Conservation (phyloP, 2,329 filamentous ascomycete species). For the Paecilomyces variotii region DNA sequence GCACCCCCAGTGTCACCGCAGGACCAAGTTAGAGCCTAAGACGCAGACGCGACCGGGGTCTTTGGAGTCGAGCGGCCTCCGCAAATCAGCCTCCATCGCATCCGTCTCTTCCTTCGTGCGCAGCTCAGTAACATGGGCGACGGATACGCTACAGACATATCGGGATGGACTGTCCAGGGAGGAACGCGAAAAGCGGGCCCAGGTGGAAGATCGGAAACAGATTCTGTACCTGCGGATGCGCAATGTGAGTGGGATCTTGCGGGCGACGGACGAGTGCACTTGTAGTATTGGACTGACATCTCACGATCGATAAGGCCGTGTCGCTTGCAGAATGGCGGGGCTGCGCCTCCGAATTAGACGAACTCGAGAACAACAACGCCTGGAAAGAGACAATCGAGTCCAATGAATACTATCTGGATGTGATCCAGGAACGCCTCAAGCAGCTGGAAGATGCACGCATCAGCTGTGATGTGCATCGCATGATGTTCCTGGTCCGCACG, state of each 20-base stretch:
- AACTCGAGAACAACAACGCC: conserved; percentile 66
- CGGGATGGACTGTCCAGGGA: conserved; percentile 47
- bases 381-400: conserved; percentile 67
- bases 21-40: conserved; percentile 7
- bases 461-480: conserved; percentile 62
- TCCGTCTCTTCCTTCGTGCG: conserved; percentile 26
- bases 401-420: conserved; percentile 61
- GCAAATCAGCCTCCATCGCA: conserved; percentile 22
- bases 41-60: not conserved
- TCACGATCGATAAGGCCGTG: conserved; percentile 49
- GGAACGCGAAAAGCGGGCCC: conserved; percentile 41
- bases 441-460: conserved; percentile 68
- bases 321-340: conserved; percentile 64
- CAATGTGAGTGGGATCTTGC: conserved; percentile 45
- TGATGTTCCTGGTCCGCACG: conserved; percentile 76
- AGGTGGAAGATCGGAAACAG: conserved; percentile 53
- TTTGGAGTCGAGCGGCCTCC: conserved; percentile 7
- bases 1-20: conserved; percentile 20
- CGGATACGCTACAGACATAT: conserved; percentile 28
- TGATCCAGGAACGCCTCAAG: conserved; percentile 62
- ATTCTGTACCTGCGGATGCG: conserved; percentile 58
- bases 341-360: conserved; percentile 69
- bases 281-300: not conserved
- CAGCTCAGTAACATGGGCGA: conserved; percentile 27
- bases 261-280: not conserved